Base-by-base conservation (phyloP, 768 basidiomycete species). In the Phaeolepiota aurea region DNA sequence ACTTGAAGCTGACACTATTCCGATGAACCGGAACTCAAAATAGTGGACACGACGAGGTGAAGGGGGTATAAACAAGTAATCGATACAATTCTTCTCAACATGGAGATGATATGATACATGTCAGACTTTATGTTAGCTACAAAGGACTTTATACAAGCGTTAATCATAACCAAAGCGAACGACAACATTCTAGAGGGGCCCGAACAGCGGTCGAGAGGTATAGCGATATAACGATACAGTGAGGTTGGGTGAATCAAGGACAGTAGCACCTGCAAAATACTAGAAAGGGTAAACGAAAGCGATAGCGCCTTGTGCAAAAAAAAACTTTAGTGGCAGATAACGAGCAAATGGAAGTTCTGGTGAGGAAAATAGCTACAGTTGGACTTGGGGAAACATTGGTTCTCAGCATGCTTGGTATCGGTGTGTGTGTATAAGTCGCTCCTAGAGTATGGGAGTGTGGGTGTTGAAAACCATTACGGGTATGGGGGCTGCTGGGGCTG, bases 401-500 rank as follows among this genome's bases (percentile, higher is more conserved):
- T n/a, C n/a, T 7, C n/a, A 28, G n/a, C 7, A 28, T 7, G 25
- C 7, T 7, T 28, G 25, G 25, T 28, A n/a, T n/a, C n/a, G n/a
- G n/a, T n/a, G n/a, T n/a, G n/a, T n/a, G n/a, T n/a, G n/a, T n/a
- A n/a, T n/a, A 14, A 31, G 28, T 31, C 28, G 18, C 20, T 12
- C 13, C 13, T 38, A 38, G 32, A 33, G 11, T n/a, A 25, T 42
- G 14, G 40, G 16, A 16, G 28, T 10, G 23, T 39, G 21, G 14
- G 32, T 28, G 20, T 28, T 28, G 48, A 20, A 49, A 39, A 44
- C 43, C 39, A 44, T 47, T 47, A 53, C 36, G 47, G 44, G 53
- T 55, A 58, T 22, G 50, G 51, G 14, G 51, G 45, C 28, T 46
- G 39, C 39, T 54, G n/a, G n/a, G n/a, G 52, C 25, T 54, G 54